Base-by-base conservation (phyloP, 2,329 filamentous ascomycete genomes). In the Clonostachys byssicola region DNA sequence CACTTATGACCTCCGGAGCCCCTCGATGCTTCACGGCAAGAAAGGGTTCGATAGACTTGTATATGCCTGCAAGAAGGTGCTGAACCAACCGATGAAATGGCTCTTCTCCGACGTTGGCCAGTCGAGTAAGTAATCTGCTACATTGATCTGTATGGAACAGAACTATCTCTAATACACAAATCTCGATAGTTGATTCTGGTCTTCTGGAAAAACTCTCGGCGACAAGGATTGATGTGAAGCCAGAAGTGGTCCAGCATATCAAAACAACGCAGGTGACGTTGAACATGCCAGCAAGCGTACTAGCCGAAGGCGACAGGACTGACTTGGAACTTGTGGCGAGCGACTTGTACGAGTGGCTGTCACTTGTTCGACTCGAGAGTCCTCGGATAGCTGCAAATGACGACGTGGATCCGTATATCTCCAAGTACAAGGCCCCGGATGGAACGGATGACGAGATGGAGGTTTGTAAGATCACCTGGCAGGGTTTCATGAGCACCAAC, bases 11-110 rank as follows among this genome's bases (percentile, higher is more conserved):
- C 76, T 99, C 30, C 80, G 85, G 16, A 72, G 77, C 6, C 78
- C 84, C 1, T 84, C 84, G 1, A 96, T 96, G 89, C 64, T 89
- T 8, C 85, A 84, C 46, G 91, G 91, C 5, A 94, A 90, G 63
- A 91, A 87, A 53, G 86, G 84, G 0, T 96, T 95, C 58, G 85
- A 92, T 52, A 76, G 89, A 42, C 71, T 96, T 13, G 63, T 85
- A 7, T 88, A 88, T 74, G 89, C 90, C 13, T 90, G 85, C 63
- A 85, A 86, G 56, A 89, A 90, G 52, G 89, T 89, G 18, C 72
- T 96, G 18, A 80, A 77, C 43, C 67, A 75, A 41, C 81, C 85
- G 2, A 58, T 85, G 18, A 80, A 80, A 2, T 96, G 92, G 91
- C 69, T 97, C 1, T 92, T 94, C 56, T 85, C 77, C 58, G 86